Evolutionary conservation across 495 filamentous ascomycete species (phyloP).

Genomic region (Copromyces sp.): DNA sequence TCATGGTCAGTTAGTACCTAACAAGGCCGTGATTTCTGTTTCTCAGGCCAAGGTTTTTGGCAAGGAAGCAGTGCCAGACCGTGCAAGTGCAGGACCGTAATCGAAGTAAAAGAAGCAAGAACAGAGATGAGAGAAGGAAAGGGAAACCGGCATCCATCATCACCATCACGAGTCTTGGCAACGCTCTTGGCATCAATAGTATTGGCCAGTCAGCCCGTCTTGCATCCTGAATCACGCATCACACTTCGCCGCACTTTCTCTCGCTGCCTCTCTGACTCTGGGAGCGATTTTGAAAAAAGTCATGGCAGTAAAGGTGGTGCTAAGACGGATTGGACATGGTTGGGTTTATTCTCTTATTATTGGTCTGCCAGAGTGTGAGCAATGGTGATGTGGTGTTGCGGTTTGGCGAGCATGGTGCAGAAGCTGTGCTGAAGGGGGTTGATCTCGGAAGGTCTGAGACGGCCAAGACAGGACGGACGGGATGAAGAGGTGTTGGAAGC

Average conservation of each 20-base stretch:
- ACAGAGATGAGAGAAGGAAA: background rate
- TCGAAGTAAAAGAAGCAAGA: background rate
- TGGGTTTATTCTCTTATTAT: background rate
- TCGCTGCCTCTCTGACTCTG: background rate
- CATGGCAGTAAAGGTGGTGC: background rate
- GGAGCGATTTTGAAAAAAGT: background rate
- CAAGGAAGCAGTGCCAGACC: too few species aligned
- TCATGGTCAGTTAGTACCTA: background rate
- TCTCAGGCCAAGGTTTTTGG: too few species aligned
- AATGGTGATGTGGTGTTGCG: background rate
- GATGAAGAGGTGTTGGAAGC: background rate
- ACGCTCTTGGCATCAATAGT: background rate
- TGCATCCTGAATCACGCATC: background rate
- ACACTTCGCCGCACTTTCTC: background rate
- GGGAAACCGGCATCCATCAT: background rate
- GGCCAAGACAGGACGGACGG: background rate
- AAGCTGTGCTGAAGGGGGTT: background rate
- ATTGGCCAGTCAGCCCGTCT: background rate
- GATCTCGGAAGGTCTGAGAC: background rate
- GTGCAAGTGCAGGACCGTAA: background rate
- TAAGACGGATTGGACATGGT: background rate
- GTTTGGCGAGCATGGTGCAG: background rate
- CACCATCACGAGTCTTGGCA: background rate
- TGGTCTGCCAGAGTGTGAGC: background rate
- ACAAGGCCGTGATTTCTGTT: too few species aligned